A percentile compares a stretch with the other conserved stretches of the same genome.
These are phyloP conservation scores for Rhizophora apiculata DNA, from an alignment of 345 rosid species.

Conservation along the genomic window DNA sequence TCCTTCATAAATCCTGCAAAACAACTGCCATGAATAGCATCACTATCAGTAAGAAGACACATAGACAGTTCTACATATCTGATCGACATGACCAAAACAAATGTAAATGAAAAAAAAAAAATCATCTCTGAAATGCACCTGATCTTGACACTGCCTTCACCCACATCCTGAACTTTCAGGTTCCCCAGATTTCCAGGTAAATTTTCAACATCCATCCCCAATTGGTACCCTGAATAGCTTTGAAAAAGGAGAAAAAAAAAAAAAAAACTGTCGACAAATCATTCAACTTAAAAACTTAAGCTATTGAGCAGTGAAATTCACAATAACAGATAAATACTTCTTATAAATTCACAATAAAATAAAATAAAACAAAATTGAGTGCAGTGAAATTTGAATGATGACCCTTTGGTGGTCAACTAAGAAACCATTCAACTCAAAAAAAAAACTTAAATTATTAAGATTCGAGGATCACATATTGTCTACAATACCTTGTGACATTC, in stretches of 20 bases:
- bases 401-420: too few species aligned
- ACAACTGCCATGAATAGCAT: conserved; percentile 43
- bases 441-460: not conserved
- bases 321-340: too few species aligned
- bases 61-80: not conserved
- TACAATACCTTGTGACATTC: conserved; percentile 70
- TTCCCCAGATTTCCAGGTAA: conserved; percentile 40
- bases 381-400: too few species aligned
- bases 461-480: too few species aligned
- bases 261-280: not conserved
- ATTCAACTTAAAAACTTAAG: not conserved
- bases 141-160: conserved; percentile 84
- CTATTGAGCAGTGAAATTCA: not conserved
- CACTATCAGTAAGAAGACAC: conserved; percentile 30
- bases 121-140: conserved; percentile 39
- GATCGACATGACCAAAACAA: not conserved
- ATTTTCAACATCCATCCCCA: conserved; percentile 45
- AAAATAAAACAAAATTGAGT: too few species aligned
- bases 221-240: conserved; percentile 67
- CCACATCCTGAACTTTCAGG: conserved; percentile 71
- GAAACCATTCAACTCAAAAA: too few species aligned
- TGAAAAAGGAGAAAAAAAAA: not conserved
- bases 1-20: conserved; percentile 92
- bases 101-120: not conserved
- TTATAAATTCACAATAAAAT: too few species aligned